phyloP scores from a whole-genome alignment of 129 eudicot genomes.

The Daucus carota region DNA sequence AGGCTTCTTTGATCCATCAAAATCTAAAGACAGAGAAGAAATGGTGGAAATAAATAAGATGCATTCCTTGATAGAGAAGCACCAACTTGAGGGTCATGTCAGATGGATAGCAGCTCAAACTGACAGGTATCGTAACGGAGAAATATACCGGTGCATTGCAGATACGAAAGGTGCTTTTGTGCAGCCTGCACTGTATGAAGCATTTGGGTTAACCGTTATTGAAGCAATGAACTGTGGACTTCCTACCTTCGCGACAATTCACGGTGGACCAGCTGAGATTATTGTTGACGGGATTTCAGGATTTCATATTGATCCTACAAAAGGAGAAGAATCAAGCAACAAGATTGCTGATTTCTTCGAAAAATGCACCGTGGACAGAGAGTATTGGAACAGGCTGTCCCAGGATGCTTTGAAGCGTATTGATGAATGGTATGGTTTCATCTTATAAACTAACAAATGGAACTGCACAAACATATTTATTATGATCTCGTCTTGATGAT shows the following conservation, averaged over 20 bases:
- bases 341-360: slow-evolving; percentile 79
- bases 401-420: slow-evolving; percentile 59
- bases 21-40: slow-evolving; percentile 85
- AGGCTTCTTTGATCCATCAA: slow-evolving; percentile 75
- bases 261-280: slow-evolving; percentile 90
- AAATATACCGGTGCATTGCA: slow-evolving; percentile 69
- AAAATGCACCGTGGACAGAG: slow-evolving; percentile 47
- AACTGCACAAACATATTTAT: not conserved
- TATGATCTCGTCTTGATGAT: not conserved
- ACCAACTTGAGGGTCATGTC: slow-evolving; percentile 68
- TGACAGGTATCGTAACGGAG: slow-evolving; percentile 67
- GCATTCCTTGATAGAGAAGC: slow-evolving; percentile 58
- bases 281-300: slow-evolving; percentile 77
- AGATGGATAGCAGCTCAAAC: slow-evolving; percentile 95
- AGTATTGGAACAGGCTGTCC: slow-evolving; percentile 54
- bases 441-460: not conserved
- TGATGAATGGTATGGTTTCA: slow-evolving; percentile 53
- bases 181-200: slow-evolving; percentile 91
- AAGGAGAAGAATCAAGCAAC: slow-evolving; percentile 68
- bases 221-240: slow-evolving; percentile 93
- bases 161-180: slow-evolving; percentile 88
- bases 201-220: slow-evolving; percentile 76
- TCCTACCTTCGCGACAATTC: slow-evolving; percentile 81
- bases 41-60: slow-evolving; percentile 76
- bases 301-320: slow-evolving; percentile 63